Conservation (phyloP, 495 filamentous ascomycete genomes). For the Aspergillus diversus region DNA sequence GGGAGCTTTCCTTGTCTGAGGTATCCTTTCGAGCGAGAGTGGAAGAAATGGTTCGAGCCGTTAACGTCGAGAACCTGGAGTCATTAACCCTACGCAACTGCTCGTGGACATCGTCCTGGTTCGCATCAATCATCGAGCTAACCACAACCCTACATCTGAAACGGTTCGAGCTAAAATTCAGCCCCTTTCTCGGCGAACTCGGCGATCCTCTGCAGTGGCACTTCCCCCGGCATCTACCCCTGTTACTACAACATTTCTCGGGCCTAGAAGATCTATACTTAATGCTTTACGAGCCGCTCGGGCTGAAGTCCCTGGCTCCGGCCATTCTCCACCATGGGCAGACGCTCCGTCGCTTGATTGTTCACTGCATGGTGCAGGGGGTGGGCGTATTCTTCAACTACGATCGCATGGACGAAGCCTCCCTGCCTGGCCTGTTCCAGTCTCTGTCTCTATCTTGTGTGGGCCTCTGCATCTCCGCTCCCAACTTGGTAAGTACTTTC, state of each 20-base stretch:
- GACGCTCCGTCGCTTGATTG: neutral
- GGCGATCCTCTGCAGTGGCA: neutral
- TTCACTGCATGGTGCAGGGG: neutral
- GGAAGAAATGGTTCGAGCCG: neutral
- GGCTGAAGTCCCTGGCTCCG: neutral
- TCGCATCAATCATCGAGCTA: neutral
- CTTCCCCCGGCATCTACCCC: neutral
- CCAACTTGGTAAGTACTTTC: neutral
- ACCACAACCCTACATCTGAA: neutral
- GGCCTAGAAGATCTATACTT: neutral
- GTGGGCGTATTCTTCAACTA: neutral
- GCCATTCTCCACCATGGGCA: neutral
- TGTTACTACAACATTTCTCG: neutral
- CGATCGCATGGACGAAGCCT: neutral
- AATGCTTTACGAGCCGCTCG: neutral
- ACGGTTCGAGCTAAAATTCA: neutral
- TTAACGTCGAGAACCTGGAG: neutral
- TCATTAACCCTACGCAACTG: neutral
- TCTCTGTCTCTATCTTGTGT: neutral
- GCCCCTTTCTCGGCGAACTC: neutral
- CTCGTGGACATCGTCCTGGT: neutral
- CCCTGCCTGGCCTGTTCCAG: neutral
- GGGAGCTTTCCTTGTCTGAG: neutral
- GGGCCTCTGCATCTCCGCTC: neutral
- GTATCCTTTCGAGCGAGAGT: neutral